Percentiles rank a stretch among this genome's conserved stretches.
These are phyloP conservation scores for Coniochaeta prunicola DNA, from an alignment of 2,329 filamentous ascomycete genomes.

Conservation along the genomic window DNA sequence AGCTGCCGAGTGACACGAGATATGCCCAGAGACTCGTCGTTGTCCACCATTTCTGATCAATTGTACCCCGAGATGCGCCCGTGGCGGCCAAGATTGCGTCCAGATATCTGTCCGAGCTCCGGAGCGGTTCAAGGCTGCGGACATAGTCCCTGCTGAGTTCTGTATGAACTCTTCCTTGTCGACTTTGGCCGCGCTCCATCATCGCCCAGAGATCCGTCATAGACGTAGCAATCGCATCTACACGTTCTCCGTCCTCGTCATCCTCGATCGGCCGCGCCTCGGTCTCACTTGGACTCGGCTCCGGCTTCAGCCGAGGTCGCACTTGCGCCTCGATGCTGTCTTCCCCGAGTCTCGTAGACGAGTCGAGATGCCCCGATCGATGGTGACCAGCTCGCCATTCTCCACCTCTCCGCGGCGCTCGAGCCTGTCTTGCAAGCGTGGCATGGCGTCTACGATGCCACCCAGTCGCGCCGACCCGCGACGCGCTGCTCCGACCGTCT, in stretches of 20 bases:
- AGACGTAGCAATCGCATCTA: background rate
- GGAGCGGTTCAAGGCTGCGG: background rate
- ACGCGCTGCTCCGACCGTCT: background rate
- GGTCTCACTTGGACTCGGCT: background rate
- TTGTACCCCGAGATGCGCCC: background rate
- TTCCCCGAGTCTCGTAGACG: background rate
- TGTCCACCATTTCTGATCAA: background rate
- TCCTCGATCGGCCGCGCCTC: background rate
- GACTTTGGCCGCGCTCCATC: background rate
- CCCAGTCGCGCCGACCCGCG: background rate
- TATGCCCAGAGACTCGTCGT: background rate
- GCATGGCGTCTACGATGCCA: background rate
- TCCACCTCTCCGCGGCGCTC: background rate
- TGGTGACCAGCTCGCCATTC: background rate
- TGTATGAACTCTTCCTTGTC: background rate
- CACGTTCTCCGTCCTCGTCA: background rate
- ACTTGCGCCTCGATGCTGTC: background rate
- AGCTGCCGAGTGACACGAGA: background rate
- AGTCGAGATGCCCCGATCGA: background rate
- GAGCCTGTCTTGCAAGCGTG: background rate
- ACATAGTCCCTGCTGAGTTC: background rate
- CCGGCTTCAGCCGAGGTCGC: background rate
- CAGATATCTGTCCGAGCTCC: background rate
- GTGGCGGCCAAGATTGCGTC: background rate
- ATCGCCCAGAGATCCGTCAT: background rate